Base-by-base conservation (phyloP, 2,329 filamentous ascomycete genomes). In the Botrytis galanthina region DNA sequence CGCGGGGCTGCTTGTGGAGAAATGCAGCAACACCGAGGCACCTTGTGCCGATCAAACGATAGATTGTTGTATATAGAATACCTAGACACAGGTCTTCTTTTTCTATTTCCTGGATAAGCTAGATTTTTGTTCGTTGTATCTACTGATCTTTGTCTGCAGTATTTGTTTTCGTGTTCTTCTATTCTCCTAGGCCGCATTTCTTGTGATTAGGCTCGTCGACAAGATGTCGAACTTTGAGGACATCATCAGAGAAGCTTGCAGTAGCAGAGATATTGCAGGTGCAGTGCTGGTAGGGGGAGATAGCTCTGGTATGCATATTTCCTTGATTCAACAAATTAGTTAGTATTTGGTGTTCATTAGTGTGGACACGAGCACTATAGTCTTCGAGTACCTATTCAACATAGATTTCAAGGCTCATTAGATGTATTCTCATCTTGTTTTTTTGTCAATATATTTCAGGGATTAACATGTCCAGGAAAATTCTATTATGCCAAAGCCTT, bases 401-500 rank as follows among this genome's bases (percentile, higher is more conserved):
- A 72, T 51, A 54, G 35, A 22, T 22, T n/a, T 35, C 39, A 44
- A 59, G 4, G 26, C 32, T 22, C 20, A 54, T 71, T 14, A 14
- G 4, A 22, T 29, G 3, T 42, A 16, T 32, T 44, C 29, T 22
- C 1, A 14, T 35, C 18, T 10, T 37, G 12, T 37, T 26, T 39
- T 54, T 42, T 42, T 22, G 12, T 16, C 7, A 16, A 14, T 4
- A 16, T 4, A 7, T 26, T 29, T 16, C 46, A 22, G 3, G 2
- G 9, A 20, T 44, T 63, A 29, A 73, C 3, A 29, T 39, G 14
- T 37, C 61, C 61, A 84, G 83, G 81, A 8, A 79, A 78, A 3
- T 83, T 83, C 75, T 75, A 68, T 6, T 84, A 84, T 74, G 73
- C 76, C 46, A 81, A 81, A 71, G 73, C 78, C 2, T 83, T 84